Percentiles rank a stretch among this genome's conserved stretches.
phyloP scores from a whole-genome alignment of 192 early-diverging fungal species.

The Umbelopsis sp. region DNA sequence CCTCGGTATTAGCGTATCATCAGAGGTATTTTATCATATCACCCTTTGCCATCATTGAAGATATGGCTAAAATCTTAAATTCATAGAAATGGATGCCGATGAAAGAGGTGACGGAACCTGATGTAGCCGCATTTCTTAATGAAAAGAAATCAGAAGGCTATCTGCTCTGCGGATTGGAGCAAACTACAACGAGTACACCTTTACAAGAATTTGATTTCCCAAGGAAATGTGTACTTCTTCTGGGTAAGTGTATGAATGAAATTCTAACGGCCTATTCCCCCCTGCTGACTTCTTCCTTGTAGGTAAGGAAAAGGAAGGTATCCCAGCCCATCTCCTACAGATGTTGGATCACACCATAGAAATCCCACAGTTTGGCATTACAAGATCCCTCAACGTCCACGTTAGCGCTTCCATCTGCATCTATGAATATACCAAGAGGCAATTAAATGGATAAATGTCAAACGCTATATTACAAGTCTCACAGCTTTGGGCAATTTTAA shows the following conservation, averaged over 20 bases:
- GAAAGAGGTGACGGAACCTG: slow-evolving; percentile 40
- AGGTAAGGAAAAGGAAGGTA: slow-evolving; percentile 56
- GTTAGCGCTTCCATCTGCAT: slow-evolving; percentile 58
- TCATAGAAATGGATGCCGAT: slow-evolving; percentile 60
- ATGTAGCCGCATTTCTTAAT: slow-evolving; percentile 43
- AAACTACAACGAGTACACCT: slow-evolving; percentile 55
- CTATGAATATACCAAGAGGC: slow-evolving; percentile 54
- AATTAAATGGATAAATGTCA: slow-evolving; percentile 8
- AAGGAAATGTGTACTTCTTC: slow-evolving; percentile 48
- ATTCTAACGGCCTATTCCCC: neutral
- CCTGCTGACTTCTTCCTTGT: neutral
- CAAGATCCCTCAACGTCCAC: slow-evolving; percentile 61
- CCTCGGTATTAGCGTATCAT: slow-evolving; percentile 49
- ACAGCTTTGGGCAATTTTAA: neutral
- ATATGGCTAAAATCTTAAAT: neutral
- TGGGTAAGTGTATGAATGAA: slow-evolving; percentile 36
- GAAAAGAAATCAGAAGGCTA: slow-evolving; percentile 55
- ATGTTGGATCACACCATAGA: slow-evolving; percentile 57
- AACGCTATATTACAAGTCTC: neutral
- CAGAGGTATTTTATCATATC: slow-evolving; percentile 35
- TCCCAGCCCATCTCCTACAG: slow-evolving; percentile 53
- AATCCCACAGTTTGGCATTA: slow-evolving; percentile 64
- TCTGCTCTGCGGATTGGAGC: slow-evolving; percentile 57
- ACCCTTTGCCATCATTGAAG: neutral
- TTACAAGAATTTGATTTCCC: slow-evolving; percentile 58